These are phyloP conservation scores for Abrus precatorius DNA, from an alignment of 306 rosid genomes.

Conservation along the genomic window DNA sequence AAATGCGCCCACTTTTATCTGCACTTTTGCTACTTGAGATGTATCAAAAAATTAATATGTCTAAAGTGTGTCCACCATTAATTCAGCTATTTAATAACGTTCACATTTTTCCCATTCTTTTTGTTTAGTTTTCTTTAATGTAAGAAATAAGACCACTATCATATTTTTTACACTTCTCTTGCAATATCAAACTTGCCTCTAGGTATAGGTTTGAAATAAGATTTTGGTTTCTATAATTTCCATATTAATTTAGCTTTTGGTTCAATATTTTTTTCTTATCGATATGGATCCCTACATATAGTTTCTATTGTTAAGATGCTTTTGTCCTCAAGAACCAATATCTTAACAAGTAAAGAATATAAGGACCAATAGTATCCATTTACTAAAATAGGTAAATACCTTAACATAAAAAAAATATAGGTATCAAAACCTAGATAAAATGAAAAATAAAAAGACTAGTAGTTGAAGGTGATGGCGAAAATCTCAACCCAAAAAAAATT, in stretches of 20 bases:
- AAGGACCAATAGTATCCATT: not conserved
- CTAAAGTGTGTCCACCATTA: constrained; percentile 44
- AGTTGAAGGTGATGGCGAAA: not conserved
- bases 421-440: not conserved
- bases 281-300: not conserved
- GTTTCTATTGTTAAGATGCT: not conserved
- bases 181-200: not conserved
- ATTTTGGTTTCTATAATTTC: not conserved
- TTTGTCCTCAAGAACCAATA: not conserved
- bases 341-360: not conserved
- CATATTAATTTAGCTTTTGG: not conserved
- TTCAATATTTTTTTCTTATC: no score
- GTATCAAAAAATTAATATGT: constrained; percentile 46
- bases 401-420: not conserved
- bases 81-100: constrained; percentile 24
- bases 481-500: not conserved
- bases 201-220: not conserved
- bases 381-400: not conserved
- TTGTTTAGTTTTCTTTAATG: not conserved
- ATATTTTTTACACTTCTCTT: constrained; percentile 13
- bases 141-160: not conserved
- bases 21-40: constrained; percentile 51
- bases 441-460: not conserved
- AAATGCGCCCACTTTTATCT: constrained; percentile 49
- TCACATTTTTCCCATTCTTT: constrained; percentile 10